Conservation (phyloP, 352 stramenopile species). For the Pythium monospermum region DNA sequence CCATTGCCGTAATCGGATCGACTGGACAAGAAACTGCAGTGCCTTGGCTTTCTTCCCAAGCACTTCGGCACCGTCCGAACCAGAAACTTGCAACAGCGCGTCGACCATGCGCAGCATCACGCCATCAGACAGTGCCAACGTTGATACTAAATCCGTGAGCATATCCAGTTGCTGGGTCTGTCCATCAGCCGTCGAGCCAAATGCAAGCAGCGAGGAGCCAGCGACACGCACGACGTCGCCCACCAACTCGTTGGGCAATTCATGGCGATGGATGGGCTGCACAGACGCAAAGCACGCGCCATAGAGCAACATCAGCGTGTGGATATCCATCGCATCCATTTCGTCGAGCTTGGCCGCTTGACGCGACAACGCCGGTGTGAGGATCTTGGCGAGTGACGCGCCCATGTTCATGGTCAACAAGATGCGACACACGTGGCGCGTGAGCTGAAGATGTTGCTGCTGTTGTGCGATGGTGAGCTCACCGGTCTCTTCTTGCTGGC, state of each 20-base stretch:
- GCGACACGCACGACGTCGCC: constrained; percentile 13
- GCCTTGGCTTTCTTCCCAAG: constrained; percentile 29
- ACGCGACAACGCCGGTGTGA: constrained; percentile 51
- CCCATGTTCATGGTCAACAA: constrained; percentile 66
- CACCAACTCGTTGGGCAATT: constrained; percentile 52
- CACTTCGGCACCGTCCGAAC: constrained; percentile 8
- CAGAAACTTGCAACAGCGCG: constrained; percentile 15
- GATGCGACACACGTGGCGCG: constrained; percentile 58
- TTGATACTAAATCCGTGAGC: constrained; percentile 16
- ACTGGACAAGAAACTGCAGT: constrained; percentile 48
- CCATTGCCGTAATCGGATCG: constrained; percentile 22
- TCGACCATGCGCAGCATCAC: constrained; percentile 20
- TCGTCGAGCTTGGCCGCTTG: constrained; percentile 32
- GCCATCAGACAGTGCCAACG: constrained; percentile 13
- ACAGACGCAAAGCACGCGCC: constrained; percentile 45
- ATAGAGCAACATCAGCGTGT: constrained; percentile 63
- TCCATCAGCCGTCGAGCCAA: constrained; percentile 8
- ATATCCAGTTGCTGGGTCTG: constrained; percentile 18
- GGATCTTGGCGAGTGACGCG: constrained; percentile 58
- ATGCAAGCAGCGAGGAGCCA: constrained; percentile 5
- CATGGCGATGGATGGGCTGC: constrained; percentile 14
- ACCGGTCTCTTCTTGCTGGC: constrained; percentile 7
- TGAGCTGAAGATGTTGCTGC: constrained; percentile 43
- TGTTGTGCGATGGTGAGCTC: constrained; percentile 23
- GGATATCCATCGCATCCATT: constrained; percentile 40